A percentile compares a stretch with the other conserved stretches of the same genome.
Conservation (phyloP, 1,284 basidiomycete species). For the Rhodofomes roseus region DNA sequence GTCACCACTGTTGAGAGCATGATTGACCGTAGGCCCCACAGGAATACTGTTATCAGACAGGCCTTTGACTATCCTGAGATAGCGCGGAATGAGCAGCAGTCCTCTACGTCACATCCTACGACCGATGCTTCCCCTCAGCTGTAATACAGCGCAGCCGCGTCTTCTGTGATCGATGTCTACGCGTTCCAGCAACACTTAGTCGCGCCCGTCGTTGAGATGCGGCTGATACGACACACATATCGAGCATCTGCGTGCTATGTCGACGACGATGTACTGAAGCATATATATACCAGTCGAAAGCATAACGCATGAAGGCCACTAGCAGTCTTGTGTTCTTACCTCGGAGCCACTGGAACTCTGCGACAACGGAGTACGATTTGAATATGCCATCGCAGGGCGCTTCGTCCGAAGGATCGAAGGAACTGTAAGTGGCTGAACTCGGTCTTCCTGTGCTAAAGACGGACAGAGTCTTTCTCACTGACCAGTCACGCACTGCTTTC, state of each 20-base stretch:
- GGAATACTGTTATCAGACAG: conserved; percentile 55
- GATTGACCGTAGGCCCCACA: conserved; percentile 23
- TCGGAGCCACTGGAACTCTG: not conserved
- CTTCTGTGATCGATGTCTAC: not conserved
- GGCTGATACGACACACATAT: not conserved
- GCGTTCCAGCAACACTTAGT: too few relatives aligned
- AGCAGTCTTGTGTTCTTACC: too few relatives aligned
- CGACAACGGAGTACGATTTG: not conserved
- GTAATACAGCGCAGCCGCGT: not conserved
- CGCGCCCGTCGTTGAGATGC: not conserved
- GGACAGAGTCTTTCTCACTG: not conserved
- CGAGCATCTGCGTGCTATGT: too few relatives aligned
- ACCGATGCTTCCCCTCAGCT: not conserved
- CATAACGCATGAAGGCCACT: too few relatives aligned
- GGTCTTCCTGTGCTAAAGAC: not conserved
- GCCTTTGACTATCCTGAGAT: conserved; percentile 47
- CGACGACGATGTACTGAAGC: too few relatives aligned
- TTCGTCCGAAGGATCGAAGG: not conserved
- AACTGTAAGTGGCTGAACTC: not conserved
- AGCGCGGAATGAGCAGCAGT: not conserved
- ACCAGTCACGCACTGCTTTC: not conserved
- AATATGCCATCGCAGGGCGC: not conserved
- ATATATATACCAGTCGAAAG: too few relatives aligned
- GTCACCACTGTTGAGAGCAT: not conserved
- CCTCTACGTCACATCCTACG: not conserved